Evolutionary conservation across 345 rosid species (phyloP).

Genomic region (Laguncularia racemosa): DNA sequence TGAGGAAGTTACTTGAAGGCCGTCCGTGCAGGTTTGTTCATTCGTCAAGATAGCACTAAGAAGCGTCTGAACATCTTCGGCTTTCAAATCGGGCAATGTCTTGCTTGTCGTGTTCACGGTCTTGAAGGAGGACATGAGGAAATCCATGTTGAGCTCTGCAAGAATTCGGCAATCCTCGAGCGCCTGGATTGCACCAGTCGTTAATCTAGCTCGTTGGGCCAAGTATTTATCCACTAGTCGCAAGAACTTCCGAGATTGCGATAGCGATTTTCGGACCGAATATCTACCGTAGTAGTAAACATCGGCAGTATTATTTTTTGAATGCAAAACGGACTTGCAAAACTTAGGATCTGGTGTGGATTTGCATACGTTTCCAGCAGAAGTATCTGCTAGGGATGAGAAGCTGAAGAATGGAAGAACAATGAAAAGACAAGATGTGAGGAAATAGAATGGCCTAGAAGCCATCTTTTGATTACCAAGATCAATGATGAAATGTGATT

Average conservation of each 20-base stretch:
- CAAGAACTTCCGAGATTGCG: conserved; percentile 52
- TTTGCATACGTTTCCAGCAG: conserved; percentile 36
- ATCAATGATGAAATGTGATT: conserved; percentile 5
- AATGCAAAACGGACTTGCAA: conserved; percentile 51
- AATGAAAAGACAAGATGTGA: conserved; percentile 9
- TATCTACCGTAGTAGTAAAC: conserved; percentile 47
- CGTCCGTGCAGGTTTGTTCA: conserved; percentile 68
- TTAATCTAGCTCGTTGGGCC: conserved; percentile 24
- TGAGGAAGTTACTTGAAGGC: conserved; percentile 39
- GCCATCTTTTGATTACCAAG: background rate
- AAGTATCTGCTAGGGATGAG: conserved; percentile 17
- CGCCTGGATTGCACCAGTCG: conserved; percentile 43
- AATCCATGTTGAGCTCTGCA: conserved; percentile 49
- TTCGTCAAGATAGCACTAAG: conserved; percentile 77
- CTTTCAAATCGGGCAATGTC: conserved; percentile 28
- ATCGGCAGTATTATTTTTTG: conserved; percentile 30
- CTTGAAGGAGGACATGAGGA: conserved; percentile 34
- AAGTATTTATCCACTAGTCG: conserved; percentile 44
- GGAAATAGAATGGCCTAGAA: too few relatives aligned
- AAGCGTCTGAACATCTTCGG: conserved; percentile 65
- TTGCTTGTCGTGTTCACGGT: conserved; percentile 30
- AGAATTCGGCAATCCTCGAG: conserved; percentile 65
- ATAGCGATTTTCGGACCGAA: conserved; percentile 50
- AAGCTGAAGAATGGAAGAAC: conserved; percentile 19
- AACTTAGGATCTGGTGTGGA: conserved; percentile 57